These are phyloP conservation scores for Aureobasidium namibiae DNA, from an alignment of 2,329 filamentous ascomycete species.

Conservation along the genomic window DNA sequence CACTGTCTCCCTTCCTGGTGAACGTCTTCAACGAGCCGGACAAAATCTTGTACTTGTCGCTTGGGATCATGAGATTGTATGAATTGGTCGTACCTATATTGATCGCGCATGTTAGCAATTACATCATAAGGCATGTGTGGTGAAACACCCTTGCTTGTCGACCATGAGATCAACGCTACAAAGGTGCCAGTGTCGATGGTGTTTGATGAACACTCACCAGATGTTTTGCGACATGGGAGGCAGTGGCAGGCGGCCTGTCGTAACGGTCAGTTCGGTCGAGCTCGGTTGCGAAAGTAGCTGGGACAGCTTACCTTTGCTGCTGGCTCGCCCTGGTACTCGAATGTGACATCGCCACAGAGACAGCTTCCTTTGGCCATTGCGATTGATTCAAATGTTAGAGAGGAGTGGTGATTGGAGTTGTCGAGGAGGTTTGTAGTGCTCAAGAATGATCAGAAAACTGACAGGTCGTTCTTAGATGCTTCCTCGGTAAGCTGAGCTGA, in stretches of 20 bases:
- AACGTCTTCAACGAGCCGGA: conserved; percentile 21
- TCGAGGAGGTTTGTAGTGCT: background rate
- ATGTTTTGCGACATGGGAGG: conserved; percentile 25
- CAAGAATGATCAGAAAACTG: background rate
- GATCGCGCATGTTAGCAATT: background rate
- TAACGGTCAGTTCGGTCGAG: background rate
- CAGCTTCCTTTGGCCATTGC: conserved; percentile 24
- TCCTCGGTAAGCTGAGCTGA: background rate
- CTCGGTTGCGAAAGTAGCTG: background rate
- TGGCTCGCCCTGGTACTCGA: conserved; percentile 27
- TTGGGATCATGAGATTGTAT: conserved; percentile 22
- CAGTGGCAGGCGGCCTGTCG: conserved; percentile 25
- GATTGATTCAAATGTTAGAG: background rate
- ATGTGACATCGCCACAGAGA: conserved; percentile 29
- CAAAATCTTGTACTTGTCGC: conserved; percentile 22
- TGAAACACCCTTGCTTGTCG: background rate
- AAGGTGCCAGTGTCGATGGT: background rate
- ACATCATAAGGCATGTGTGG: background rate
- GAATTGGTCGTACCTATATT: conserved; percentile 20
- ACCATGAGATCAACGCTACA: background rate
- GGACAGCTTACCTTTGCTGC: conserved; percentile 18
- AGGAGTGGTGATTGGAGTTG: no score
- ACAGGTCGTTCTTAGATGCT: background rate
- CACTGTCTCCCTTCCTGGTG: conserved; percentile 23
- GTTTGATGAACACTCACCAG: conserved; percentile 9